Base-by-base conservation (phyloP, 192 early-diverging fungal species). In the Phlyctochytrium bullatum region DNA sequence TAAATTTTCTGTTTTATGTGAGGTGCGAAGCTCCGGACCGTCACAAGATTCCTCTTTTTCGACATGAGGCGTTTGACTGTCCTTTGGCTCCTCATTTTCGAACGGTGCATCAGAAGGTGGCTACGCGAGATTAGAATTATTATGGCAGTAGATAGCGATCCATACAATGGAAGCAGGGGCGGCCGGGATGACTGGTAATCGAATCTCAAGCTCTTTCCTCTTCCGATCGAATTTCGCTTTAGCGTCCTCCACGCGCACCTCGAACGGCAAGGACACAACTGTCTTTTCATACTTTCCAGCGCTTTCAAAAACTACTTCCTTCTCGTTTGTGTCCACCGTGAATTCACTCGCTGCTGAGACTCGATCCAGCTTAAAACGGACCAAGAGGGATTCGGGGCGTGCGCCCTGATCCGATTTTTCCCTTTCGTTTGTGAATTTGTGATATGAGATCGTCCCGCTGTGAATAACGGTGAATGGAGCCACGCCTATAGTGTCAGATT, bases 221-320 rank as follows among this genome's bases (percentile, higher is more conserved):
- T 27, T 57, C 62, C 71, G 73, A 54, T 80, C 76, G 70, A 86
- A 85, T 65, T 65, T 68, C 0, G 84, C 84, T 14, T 36, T 52
- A 12, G 75, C 80, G 16, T 74, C 51, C 24, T 79, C 79, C 14
- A 63, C 52, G 14, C 56, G 27, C 12, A 86, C 79, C 35, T 64
- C 53, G 62, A 79, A 85, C 50, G 83, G 80, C 24, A 86, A 61
- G 12, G 63, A 52, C 12, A 85, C 34, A 65, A 54, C 32, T 4
- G 83, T 61, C 51, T 67, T 50, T 47, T 47, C 40, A 62, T 83
- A 86, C 61, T 62, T 67, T 16, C 61, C 62, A 20, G 74, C 31
- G 40, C 74, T 73, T 2, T 33, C 1, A 6, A 84, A 12, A 4
- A 31, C 28, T 1, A 24, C 24, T 24, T 28, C 29, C 66, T 69